Evolutionary conservation across 371 early-diverging fungal genomes (phyloP), one percentile per base, ranked within the genome.

Genomic region (Apophysomyces sp.): DNA sequence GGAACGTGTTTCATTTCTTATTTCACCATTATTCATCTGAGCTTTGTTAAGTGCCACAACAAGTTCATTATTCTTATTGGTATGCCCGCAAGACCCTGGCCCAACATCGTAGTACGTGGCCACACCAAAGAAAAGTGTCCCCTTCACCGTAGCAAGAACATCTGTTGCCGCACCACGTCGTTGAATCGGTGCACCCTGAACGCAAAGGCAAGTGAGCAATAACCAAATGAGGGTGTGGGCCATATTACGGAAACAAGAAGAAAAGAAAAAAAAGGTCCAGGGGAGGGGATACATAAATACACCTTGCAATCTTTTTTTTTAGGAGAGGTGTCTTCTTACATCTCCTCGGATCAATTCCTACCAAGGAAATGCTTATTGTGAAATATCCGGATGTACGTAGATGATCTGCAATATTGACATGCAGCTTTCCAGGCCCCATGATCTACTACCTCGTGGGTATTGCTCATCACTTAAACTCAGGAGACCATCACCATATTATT

Each of bases 61-160:
- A 30, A 57, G 26, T 13, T 69, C 66, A 16, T 24, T 24, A 29
- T 65, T 26, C 13, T 12, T 44, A 52, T 44, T 57, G 1, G 24
- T 16, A 27, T 44, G 11, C 7, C 70, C 70, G 41, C 70, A 69
- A 16, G 70, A 69, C 15, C 57, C 57, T 13, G 58, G 49, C 16
- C 57, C 57, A 8, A 68, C 68, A 21, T 68, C 62, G 41, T 69
- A 69, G 41, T 60, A 65, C 15, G 70, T 69, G 1, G 52, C 70
- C n/a, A 12, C 51, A 24, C 70, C 70, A 18, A 37, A 30, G 55
- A 65, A 62, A 28, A 65, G 57, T 13, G 49, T 44, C 21, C 49
- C 49, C 11, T 44, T 44, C 18, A 44, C 49, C 9, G 49, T 21
- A 44, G 49, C 49, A 16, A 44, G 49, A 21, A 44, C 49, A 44